Conservation (phyloP, 306 rosid species). For the Aeschynomene evenia region DNA sequence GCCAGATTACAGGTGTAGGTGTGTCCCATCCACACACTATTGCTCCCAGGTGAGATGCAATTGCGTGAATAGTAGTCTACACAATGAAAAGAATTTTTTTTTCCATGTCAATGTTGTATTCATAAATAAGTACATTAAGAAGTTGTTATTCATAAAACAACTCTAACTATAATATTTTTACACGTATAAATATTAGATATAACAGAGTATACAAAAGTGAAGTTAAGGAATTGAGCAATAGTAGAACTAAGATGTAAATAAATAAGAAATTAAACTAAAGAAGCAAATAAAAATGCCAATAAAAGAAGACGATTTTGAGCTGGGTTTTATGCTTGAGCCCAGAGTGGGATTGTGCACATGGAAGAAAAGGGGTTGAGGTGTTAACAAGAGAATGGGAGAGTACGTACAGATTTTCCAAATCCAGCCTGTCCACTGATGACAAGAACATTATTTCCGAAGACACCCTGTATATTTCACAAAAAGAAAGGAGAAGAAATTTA, state of each 20-base stretch:
- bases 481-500: slow-evolving; percentile 16
- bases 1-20: slow-evolving; percentile 92
- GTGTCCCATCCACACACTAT: slow-evolving; percentile 79
- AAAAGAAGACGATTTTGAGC: neutral
- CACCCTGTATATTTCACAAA: slow-evolving; percentile 45
- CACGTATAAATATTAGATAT: neutral
- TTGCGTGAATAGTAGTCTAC: slow-evolving; percentile 67
- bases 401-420: slow-evolving; percentile 86
- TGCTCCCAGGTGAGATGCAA: slow-evolving; percentile 80
- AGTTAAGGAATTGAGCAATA: slow-evolving; percentile 5
- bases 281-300: neutral
- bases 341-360: neutral
- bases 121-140: slow-evolving; percentile 3
- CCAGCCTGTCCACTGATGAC: slow-evolving; percentile 90
- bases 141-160: neutral
- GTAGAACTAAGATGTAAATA: neutral
- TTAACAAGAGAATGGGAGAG: slow-evolving; percentile 30
- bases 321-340: no score
- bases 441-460: slow-evolving; percentile 50
- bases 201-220: slow-evolving; percentile 15
- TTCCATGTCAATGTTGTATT: neutral
- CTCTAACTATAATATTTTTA: neutral
- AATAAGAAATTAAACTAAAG: neutral
- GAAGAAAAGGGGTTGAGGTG: slow-evolving; percentile 17
- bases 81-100: slow-evolving; percentile 29